These are phyloP conservation scores for Penicillium canariense DNA, from an alignment of 495 filamentous ascomycete species.

Conservation along the genomic window DNA sequence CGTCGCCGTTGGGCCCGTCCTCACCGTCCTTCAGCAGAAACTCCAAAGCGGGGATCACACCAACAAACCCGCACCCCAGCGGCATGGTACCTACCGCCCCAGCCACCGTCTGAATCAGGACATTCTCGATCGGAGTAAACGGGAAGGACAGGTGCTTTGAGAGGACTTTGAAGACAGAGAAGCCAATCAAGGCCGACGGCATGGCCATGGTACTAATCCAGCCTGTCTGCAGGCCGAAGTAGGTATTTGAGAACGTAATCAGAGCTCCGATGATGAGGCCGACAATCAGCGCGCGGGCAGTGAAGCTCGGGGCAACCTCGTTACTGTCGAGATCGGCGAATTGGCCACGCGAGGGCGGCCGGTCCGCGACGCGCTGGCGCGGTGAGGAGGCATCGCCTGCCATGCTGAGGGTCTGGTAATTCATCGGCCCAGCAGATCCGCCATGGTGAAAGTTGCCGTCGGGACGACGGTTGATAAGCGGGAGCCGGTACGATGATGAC, in stretches of 20 bases:
- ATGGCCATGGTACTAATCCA: slow-evolving; percentile 87
- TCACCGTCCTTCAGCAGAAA: slow-evolving; percentile 75
- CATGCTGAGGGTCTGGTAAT: slow-evolving; percentile 41
- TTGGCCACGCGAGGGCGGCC: slow-evolving; percentile 7
- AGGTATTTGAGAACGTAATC: slow-evolving; percentile 95
- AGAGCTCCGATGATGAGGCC: slow-evolving; percentile 82
- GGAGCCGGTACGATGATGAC: slow-evolving; percentile 1
- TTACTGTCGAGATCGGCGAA: slow-evolving; percentile 2
- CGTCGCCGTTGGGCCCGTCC: slow-evolving; percentile 48
- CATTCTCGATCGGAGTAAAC: slow-evolving; percentile 95
- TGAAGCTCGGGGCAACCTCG: slow-evolving; percentile 53
- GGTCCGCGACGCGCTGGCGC: not conserved
- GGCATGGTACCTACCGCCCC: slow-evolving; percentile 97
- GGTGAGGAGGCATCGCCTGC: slow-evolving; percentile 26
- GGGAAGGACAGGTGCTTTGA: slow-evolving; percentile 67
- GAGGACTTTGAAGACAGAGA: slow-evolving; percentile 86
- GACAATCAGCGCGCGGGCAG: slow-evolving; percentile 72
- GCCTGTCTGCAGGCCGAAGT: slow-evolving; percentile 96
- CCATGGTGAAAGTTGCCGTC: slow-evolving; percentile 8
- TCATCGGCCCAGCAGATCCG: slow-evolving; percentile 27
- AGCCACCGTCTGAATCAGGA: slow-evolving; percentile 94
- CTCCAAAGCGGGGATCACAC: slow-evolving; percentile 87
- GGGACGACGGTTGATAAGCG: slow-evolving; percentile 14
- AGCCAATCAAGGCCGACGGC: slow-evolving; percentile 94
- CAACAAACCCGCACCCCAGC: slow-evolving; percentile 92